These are phyloP conservation scores for Starmerella floricola DNA, from an alignment of 805 yeast genomes.

Conservation along the genomic window DNA sequence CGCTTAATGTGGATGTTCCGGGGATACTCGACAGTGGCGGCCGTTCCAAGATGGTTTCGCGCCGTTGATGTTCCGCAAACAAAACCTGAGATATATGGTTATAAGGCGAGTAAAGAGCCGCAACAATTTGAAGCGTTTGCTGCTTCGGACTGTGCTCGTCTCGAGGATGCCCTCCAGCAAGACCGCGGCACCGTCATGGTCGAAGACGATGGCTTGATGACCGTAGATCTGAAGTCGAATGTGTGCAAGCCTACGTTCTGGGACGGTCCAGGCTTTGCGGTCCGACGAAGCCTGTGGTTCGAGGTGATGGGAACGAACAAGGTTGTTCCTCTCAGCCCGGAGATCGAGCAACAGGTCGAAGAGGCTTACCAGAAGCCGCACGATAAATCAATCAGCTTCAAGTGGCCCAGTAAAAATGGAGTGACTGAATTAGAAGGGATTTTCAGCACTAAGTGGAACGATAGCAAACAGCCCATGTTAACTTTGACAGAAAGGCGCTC, in stretches of 20 bases:
- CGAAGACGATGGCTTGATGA: slow-evolving; percentile 67
- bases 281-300: slow-evolving; percentile 82
- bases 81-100: slow-evolving; percentile 52
- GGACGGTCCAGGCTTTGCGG: slow-evolving; percentile 77
- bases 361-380: slow-evolving; percentile 31
- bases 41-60: slow-evolving; percentile 51
- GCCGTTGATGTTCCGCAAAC: slow-evolving; percentile 66
- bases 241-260: slow-evolving; percentile 63
- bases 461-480: not conserved
- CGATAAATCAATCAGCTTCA: not conserved
- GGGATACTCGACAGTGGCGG: not conserved
- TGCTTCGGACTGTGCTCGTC: slow-evolving; percentile 43
- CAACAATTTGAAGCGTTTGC: slow-evolving; percentile 58
- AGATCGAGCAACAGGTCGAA: slow-evolving; percentile 49
- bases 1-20: not conserved
- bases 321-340: slow-evolving; percentile 39
- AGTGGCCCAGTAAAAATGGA: slow-evolving; percentile 1
- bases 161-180: slow-evolving; percentile 41
- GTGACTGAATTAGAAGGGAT: not conserved
- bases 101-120: slow-evolving; percentile 38
- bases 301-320: slow-evolving; percentile 34
- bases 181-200: slow-evolving; percentile 39
- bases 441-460: not conserved
- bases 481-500: not conserved
- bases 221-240: slow-evolving; percentile 49